Conservation (phyloP, 2,329 filamentous ascomycete genomes). For the Paraphaeosphaeria minitans region DNA sequence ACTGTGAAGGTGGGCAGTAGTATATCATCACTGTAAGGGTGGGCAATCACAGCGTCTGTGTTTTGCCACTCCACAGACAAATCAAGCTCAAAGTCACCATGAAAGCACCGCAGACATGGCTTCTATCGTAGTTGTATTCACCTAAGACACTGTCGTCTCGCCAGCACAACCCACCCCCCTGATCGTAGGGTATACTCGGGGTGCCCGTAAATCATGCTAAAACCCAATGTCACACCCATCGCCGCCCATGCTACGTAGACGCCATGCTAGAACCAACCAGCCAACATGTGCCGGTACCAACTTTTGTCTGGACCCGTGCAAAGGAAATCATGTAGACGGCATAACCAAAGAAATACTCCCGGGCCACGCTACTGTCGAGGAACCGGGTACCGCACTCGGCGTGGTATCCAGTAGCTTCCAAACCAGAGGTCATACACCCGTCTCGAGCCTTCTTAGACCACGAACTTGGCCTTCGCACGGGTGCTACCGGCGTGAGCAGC, state of each 20-base stretch:
- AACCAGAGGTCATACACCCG: not conserved
- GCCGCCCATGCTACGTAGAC: slow-evolving; percentile 43
- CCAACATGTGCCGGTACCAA: slow-evolving; percentile 33
- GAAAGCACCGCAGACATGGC: slow-evolving; percentile 4
- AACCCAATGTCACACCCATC: slow-evolving; percentile 39
- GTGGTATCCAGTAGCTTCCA: not conserved
- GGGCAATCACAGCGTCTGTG: no score
- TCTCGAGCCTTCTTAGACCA: slow-evolving; percentile 62
- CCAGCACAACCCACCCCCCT: slow-evolving; percentile 28
- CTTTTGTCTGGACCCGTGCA: slow-evolving; percentile 17
- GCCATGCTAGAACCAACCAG: slow-evolving; percentile 45
- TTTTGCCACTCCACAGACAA: no score
- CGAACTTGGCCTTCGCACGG: slow-evolving; percentile 92
- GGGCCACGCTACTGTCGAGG: slow-evolving; percentile 13
- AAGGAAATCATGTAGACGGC: slow-evolving; percentile 14
- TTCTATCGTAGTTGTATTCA: slow-evolving; percentile 32
- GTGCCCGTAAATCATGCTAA: slow-evolving; percentile 32
- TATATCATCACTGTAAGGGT: no score
- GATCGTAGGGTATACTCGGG: slow-evolving; percentile 27
- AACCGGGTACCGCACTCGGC: slow-evolving; percentile 5
- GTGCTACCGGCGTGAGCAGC: slow-evolving; percentile 91
- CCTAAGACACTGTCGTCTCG: slow-evolving; percentile 35
- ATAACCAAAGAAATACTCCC: slow-evolving; percentile 11
- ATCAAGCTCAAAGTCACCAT: no score
- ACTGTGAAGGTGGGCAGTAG: no score